A percentile compares a stretch with the other conserved stretches of the same genome.
phyloP scores from a whole-genome alignment of 176 grass and related monocot species.

The Aegilops longissima region DNA sequence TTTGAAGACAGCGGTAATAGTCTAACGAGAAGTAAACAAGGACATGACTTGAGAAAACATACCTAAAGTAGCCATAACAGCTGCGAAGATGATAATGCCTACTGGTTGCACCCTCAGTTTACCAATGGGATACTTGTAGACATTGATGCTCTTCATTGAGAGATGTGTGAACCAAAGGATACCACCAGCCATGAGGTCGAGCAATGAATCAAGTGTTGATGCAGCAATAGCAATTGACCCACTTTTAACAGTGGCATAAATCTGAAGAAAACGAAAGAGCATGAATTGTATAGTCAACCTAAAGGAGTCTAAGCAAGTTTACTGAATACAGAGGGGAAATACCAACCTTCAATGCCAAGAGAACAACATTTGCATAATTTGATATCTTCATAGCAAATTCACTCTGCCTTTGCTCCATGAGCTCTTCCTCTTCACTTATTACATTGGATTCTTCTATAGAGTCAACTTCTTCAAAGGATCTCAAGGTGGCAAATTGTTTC shows the following conservation, averaged over 20 bases:
- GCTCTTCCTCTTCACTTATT: constrained; percentile 56
- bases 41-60: constrained; percentile 12
- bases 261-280: constrained; percentile 24
- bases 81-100: constrained; percentile 94
- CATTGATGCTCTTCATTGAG: constrained; percentile 88
- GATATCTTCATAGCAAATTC: constrained; percentile 95
- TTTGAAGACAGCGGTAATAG: neutral
- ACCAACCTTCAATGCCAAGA: constrained; percentile 79
- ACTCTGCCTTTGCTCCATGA: constrained; percentile 69
- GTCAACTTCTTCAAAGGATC: constrained; percentile 81
- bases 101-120: constrained; percentile 93
- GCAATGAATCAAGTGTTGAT: constrained; percentile 88
- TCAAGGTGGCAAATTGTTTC: constrained; percentile 83
- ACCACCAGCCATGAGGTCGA: constrained; percentile 94
- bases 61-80: constrained; percentile 93
- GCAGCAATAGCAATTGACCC: constrained; percentile 96
- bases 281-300: neutral
- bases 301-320: neutral
- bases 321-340: neutral
- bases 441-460: constrained; percentile 50
- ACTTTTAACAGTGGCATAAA: constrained; percentile 91
- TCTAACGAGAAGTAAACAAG: neutral
- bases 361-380: constrained; percentile 83
- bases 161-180: constrained; percentile 99
- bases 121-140: constrained; percentile 92